Base-by-base conservation (phyloP, 2,329 filamentous ascomycete genomes). In the Fusarium poae region DNA sequence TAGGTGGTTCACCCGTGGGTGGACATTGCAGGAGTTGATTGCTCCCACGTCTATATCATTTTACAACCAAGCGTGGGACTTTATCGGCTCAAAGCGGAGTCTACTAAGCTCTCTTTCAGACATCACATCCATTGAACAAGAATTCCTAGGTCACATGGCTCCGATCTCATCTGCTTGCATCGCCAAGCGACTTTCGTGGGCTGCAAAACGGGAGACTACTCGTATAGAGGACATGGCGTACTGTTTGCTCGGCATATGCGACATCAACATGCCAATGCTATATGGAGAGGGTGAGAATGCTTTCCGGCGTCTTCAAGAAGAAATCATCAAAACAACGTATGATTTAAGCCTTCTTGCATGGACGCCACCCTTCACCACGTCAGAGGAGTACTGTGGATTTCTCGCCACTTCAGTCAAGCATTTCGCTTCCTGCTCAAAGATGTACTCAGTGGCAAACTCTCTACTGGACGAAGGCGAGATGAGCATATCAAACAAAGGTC, bases 101-200 rank as follows among this genome's bases (percentile, higher is more conserved):
- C 13, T 50, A 2, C 6, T 39, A 3, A 2, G 4, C 6, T n/a
- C 18, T 20, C 32, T 50, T 9, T 50, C 34, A 5, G 5, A n/a
- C 10, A 50, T 50, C 0, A 39, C 48, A 9, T 39, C 34, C 1
- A 50, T 50, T 15, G 48, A 21, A 2, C 3, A 27, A 1, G 18
- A 11, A 3, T 6, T 50, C 2, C 7, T 50, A 1, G 9, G 9
- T 2, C 48, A 50, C 16, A 2, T 27, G 0, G 6, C 20, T 9
- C 23, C 48, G 1, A 8, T 50, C 2, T 40, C 32, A 6, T 50
- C 48, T 1, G 23, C 48, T 1, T 50, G 32, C 2, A 40, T 65
- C 3, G 62, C 62, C 2, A 62, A 46, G 5, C 44, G 62, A 8
- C 42, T 65, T 27, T 65, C 62, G 0, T 65, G 62, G 62, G 62